These are phyloP conservation scores for Pseudonitzschia delicatissima DNA, from an alignment of 108 stramenopile species.

Conservation along the genomic window DNA sequence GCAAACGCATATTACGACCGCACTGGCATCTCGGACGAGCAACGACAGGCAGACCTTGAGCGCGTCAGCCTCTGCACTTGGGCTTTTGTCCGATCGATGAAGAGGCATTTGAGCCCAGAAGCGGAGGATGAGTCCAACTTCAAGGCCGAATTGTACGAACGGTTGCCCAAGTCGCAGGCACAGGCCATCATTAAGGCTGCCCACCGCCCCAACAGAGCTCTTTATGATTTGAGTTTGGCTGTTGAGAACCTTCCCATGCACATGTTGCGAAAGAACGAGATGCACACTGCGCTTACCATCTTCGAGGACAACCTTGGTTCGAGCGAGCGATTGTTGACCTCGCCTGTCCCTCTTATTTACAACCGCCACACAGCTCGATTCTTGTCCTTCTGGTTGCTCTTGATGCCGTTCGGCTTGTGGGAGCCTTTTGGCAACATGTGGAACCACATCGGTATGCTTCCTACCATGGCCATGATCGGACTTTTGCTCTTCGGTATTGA, in stretches of 20 bases:
- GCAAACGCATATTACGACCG: conserved; percentile 64
- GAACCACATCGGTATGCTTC: conserved; percentile 81
- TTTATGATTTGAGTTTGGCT: conserved; percentile 64
- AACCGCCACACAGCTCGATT: conserved; percentile 75
- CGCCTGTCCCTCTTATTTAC: conserved; percentile 73
- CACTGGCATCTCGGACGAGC: conserved; percentile 31
- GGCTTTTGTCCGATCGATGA: conserved; percentile 69
- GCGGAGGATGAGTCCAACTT: conserved; percentile 63
- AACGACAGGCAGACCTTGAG: conserved; percentile 48
- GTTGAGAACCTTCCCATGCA: conserved; percentile 80
- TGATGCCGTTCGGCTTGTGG: conserved; percentile 74
- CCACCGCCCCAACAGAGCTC: conserved; percentile 76
- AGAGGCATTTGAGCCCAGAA: conserved; percentile 57
- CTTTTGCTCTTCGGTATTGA: conserved; percentile 82
- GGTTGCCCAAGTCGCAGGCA: conserved; percentile 57
- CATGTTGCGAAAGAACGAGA: conserved; percentile 68
- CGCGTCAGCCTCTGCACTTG: conserved; percentile 57
- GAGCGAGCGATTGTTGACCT: conserved; percentile 59
- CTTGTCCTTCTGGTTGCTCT: conserved; percentile 68
- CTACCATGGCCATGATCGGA: conserved; percentile 54
- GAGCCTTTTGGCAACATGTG: conserved; percentile 63
- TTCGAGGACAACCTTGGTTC: conserved; percentile 73
- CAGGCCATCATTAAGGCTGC: conserved; percentile 52
- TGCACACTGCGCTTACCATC: conserved; percentile 63
- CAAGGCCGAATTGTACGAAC: conserved; percentile 44